Evolutionary conservation across 2,329 filamentous ascomycete genomes (phyloP).

Genomic region (Dendryphion nanum): DNA sequence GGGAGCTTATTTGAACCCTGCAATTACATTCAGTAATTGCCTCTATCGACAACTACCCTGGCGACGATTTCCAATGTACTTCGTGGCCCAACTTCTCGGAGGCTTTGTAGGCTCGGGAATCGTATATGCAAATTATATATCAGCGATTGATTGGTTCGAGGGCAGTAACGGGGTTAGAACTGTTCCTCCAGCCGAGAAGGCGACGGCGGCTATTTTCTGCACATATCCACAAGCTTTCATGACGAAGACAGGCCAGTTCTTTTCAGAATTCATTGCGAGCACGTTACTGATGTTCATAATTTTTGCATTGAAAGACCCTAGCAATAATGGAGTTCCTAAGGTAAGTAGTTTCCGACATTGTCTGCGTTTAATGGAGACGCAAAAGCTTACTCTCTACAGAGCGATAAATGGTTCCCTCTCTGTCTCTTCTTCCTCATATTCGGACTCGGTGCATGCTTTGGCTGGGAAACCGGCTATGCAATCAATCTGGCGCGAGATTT

Average conservation of each 20-base stretch:
- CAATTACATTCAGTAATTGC: slow-evolving; percentile 69
- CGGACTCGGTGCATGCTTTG: slow-evolving; percentile 70
- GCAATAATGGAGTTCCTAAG: slow-evolving; percentile 38
- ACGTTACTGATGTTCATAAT: slow-evolving; percentile 70
- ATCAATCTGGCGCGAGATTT: slow-evolving; percentile 74
- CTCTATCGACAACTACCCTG: slow-evolving; percentile 67
- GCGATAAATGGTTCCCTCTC: slow-evolving; percentile 48
- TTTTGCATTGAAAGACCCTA: slow-evolving; percentile 63
- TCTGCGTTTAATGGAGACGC: slow-evolving; percentile 1
- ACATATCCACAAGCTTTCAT: slow-evolving; percentile 69
- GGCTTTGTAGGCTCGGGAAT: slow-evolving; percentile 58
- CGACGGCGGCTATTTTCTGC: slow-evolving; percentile 70
- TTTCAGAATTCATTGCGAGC: slow-evolving; percentile 69
- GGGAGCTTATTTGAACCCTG: slow-evolving; percentile 64
- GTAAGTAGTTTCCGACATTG: slow-evolving; percentile 9
- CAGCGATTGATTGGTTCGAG: slow-evolving; percentile 64
- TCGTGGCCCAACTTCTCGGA: slow-evolving; percentile 64
- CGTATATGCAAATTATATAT: slow-evolving; percentile 47
- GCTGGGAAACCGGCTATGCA: slow-evolving; percentile 74
- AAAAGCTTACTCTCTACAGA: slow-evolving; percentile 10
- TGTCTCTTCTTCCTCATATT: slow-evolving; percentile 71
- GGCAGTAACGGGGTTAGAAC: slow-evolving; percentile 61
- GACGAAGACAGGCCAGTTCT: slow-evolving; percentile 66
- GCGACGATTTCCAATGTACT: slow-evolving; percentile 68
- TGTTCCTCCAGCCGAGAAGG: slow-evolving; percentile 55